These are phyloP conservation scores for Aegilops speltoides DNA, from an alignment of 176 grass and related monocot species.

Conservation along the genomic window DNA sequence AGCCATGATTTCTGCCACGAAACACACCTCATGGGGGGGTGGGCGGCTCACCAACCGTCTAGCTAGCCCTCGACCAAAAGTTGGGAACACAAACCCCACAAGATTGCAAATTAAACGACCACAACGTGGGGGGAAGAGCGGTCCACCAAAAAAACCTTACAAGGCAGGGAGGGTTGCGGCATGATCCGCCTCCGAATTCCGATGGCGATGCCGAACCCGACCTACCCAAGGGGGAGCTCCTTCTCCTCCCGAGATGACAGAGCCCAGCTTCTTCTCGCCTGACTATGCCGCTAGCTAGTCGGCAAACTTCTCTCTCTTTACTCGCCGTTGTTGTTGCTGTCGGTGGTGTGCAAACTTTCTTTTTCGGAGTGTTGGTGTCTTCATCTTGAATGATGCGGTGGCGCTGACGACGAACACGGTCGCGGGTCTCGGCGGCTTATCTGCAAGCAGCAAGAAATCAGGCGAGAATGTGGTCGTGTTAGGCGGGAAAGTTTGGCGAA, in stretches of 20 bases:
- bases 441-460: slow-evolving; percentile 27
- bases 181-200: slow-evolving; percentile 51
- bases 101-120: background rate
- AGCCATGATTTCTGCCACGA: slow-evolving; percentile 47
- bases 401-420: background rate
- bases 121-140: slow-evolving; percentile 23
- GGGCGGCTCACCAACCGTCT: slow-evolving; percentile 43
- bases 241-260: slow-evolving; percentile 30
- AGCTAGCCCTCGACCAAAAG: slow-evolving; percentile 22
- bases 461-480: background rate
- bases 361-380: slow-evolving; percentile 2
- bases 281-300: slow-evolving; percentile 33
- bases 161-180: slow-evolving; percentile 66
- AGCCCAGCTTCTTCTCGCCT: slow-evolving; percentile 28
- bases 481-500: slow-evolving; percentile 9
- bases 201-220: slow-evolving; percentile 21
- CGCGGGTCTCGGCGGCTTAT: background rate
- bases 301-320: background rate
- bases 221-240: slow-evolving; percentile 36
- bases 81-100: slow-evolving; percentile 16
- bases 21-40: slow-evolving; percentile 36
- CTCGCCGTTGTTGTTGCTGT: background rate
- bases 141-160: slow-evolving; percentile 63
- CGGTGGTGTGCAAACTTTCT: background rate
- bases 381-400: slow-evolving; percentile 15